These are phyloP conservation scores for Acephala macrosclerotiorum DNA, from an alignment of 2,329 filamentous ascomycete species.

Conservation along the genomic window DNA sequence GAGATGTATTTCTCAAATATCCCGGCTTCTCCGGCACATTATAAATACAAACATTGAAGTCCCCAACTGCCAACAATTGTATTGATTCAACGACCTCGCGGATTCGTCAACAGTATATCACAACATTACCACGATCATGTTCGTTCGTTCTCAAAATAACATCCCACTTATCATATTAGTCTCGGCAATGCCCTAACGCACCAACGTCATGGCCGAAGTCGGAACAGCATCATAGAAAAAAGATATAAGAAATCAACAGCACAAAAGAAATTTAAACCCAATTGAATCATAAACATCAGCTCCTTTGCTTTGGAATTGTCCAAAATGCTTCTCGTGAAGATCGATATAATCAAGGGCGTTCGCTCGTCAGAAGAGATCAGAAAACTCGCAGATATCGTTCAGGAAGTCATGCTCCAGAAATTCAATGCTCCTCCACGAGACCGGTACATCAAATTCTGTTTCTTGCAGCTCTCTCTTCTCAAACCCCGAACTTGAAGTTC, in stretches of 20 bases:
- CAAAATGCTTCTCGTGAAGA: conserved; percentile 30
- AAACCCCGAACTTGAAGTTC: too few relatives aligned
- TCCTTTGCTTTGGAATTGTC: neutral
- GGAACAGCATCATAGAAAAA: conserved; percentile 12
- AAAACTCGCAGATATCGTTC: conserved; percentile 25
- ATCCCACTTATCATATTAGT: neutral
- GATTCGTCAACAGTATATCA: too few relatives aligned
- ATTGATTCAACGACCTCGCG: too few relatives aligned
- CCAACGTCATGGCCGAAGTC: conserved; percentile 17
- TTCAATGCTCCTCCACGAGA: conserved; percentile 30
- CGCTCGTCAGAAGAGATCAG: conserved; percentile 24
- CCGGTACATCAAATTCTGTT: conserved; percentile 9
- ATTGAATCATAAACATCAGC: neutral
- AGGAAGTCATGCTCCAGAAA: conserved; percentile 25
- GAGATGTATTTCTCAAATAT: too few relatives aligned
- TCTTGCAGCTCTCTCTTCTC: neutral
- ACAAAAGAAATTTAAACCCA: neutral
- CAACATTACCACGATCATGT: too few relatives aligned
- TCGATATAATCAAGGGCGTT: conserved; percentile 23
- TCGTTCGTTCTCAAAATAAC: neutral
- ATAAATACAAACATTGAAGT: too few relatives aligned
- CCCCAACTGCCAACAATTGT: too few relatives aligned
- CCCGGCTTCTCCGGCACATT: too few relatives aligned
- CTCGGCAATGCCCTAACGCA: neutral
- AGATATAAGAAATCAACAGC: neutral